Base-by-base conservation (phyloP, 176 grass and related monocot genomes). In the Rhynchospora pubera region DNA sequence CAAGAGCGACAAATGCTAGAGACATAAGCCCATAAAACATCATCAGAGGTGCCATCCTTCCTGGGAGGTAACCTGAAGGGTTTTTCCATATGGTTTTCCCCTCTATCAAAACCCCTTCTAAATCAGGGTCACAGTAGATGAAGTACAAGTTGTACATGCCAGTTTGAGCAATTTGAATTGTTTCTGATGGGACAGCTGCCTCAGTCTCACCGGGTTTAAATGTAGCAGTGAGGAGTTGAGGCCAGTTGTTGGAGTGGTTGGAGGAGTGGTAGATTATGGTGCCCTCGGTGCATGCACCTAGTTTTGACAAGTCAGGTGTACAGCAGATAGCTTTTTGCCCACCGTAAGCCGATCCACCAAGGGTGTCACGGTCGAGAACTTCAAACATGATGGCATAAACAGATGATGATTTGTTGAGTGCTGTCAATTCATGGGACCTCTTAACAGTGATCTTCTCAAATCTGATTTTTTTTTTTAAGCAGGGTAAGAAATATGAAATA, bases 81-180 rank as follows among this genome's bases (percentile, higher is more conserved):
- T 93, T 97, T 87, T 91, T 97, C 93, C 93, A 97, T 67, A 97
- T 91, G 52, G 89, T 97, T 87, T 91, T 97, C 26, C 91, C 91
- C 0, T 65, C 70, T 5, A 71, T 76, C 0, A 30, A 64, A 21
- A 86, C 57, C 62, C 77, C 64, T 63, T 72, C 30, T 59, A 89
- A 81, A 10, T 85, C 65, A 2, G 22, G 30, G 82, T 93, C 83
- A 57, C 93, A 97, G 84, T 88, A 90, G 47, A 91, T 85, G 81
- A 97, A 97, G 24, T 86, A 84, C 59, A 97, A 91, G 53, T 61
- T 88, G 87, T 97, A 97, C 93, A 97, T 93, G 65, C 91, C 93
- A 3, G 93, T 97, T 72, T 86, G 56, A 30, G 71, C 34, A n/a
- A 97, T 81, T 58, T 61, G 26, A 45, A 93, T 77, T 10, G 89